Evolutionary conservation across 176 grass and related monocot species (phyloP), one percentile per base, ranked within the genome.

Genomic region (Thinopyrum elongatum): DNA sequence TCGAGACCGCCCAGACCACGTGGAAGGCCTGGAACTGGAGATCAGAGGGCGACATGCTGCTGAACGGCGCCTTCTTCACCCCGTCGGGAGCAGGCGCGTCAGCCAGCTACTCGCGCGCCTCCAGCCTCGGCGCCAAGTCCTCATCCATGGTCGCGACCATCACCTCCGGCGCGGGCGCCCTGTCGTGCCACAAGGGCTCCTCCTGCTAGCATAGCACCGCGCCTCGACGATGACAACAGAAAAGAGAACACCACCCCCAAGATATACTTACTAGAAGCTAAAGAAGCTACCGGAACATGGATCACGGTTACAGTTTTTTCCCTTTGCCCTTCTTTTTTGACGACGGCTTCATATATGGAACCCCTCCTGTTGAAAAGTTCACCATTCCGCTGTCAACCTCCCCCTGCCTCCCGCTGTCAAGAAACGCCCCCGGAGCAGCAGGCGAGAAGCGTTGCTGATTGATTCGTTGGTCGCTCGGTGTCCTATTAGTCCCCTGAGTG

Each of bases 371-470:
- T 38, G 36, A 38, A 66, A 75, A 83, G 73, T 90, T 89, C 51
- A 35, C 86, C 86, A 83, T 85, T 94, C 28, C 57, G 39, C 39
- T 41, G 41, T 81, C 90, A 94, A 94, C 92, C 92, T 97, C 95
- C 90, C 92, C 95, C 88, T 91, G 92, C 90, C 90, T 85, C 83
- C 65, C 12, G 80, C 77, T 35, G 29, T 44, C 23, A 81, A 90
- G 77, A 83, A 29, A 31, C 17, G 8, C 8, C 73, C 41, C 73
- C 7, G 89, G 88, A 94, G 95, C 90, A 92, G 95, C 92, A 97
- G 95, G 95, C 61, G 95, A 85, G 92, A 94, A 92, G 95, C 95
- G 92, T 94, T 97, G 95, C 95, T 94, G 92, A 94, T 89, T 90
- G 86, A 28, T 90, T 89, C 7, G 34, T 66, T 22, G 17, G 64